Evolutionary conservation across 1,284 basidiomycete species (phyloP).

Genomic region (Gymnopus androsaceus): DNA sequence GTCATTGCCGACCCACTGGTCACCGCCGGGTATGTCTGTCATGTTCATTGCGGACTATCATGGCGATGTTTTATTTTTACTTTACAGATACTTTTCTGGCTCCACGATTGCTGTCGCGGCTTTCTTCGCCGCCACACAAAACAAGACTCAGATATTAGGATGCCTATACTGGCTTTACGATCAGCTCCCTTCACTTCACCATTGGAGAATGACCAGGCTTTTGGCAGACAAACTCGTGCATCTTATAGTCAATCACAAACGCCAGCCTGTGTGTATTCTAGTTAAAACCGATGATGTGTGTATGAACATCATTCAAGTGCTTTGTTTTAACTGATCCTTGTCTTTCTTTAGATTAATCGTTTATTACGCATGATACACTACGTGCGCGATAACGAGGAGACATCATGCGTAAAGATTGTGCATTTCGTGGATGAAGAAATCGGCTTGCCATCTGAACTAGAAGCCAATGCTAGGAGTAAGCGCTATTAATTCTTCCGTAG

Average conservation of each 20-base stretch:
- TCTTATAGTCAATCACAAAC: conserved; percentile 47
- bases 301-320: neutral
- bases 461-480: conserved; percentile 63
- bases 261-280: conserved; percentile 59
- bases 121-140: conserved; percentile 51
- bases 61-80: conserved; percentile 6
- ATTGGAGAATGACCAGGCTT: conserved; percentile 33
- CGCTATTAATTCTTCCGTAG: conserved; percentile 2
- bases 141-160: conserved; percentile 53
- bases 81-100: conserved; percentile 58
- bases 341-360: conserved; percentile 52
- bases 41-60: conserved; percentile 6
- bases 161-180: conserved; percentile 65
- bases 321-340: conserved; percentile 1
- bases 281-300: conserved; percentile 64
- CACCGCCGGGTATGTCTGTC: conserved; percentile 50
- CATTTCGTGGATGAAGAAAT: conserved; percentile 58
- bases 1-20: conserved; percentile 54
- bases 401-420: conserved; percentile 64
- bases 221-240: conserved; percentile 47
- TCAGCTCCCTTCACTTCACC: conserved; percentile 51
- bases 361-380: conserved; percentile 69
- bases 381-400: conserved; percentile 66
- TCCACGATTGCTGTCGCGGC: conserved; percentile 54
- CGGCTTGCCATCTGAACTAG: conserved; percentile 58